Evolutionary conservation across 2,329 filamentous ascomycete genomes (phyloP).

Genomic region (Mariannaea sp.): DNA sequence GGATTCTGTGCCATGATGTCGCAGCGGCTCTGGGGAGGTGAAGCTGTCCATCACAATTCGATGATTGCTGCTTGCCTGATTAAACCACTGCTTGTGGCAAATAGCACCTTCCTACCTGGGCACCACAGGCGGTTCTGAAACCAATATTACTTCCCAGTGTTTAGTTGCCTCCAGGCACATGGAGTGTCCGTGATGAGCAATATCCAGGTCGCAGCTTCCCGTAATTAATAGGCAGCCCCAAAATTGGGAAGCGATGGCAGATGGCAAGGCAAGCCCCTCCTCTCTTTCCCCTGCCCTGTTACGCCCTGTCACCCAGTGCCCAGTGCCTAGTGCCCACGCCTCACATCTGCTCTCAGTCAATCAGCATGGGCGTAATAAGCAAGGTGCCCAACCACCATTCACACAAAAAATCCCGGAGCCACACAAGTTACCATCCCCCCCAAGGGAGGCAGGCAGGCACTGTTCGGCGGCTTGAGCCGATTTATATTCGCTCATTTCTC

Average conservation of each 20-base stretch:
- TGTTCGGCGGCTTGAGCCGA: constrained; percentile 33
- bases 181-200: background rate
- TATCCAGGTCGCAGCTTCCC: background rate
- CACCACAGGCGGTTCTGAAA: constrained; percentile 7
- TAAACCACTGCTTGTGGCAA: background rate
- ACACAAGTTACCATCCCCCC: background rate
- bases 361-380: constrained; percentile 25
- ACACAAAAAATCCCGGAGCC: constrained; percentile 12
- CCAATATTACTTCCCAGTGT: background rate
- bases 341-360: constrained; percentile 18
- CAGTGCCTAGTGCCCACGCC: too few relatives aligned
- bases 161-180: background rate
- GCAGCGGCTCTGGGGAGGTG: constrained; percentile 7
- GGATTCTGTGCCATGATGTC: constrained; percentile 10
- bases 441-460: constrained; percentile 15
- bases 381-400: constrained; percentile 8
- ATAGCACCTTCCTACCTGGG: constrained; percentile 1
- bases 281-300: background rate
- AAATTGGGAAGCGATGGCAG: background rate
- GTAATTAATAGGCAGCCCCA: background rate
- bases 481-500: constrained; percentile 45
- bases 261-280: background rate
- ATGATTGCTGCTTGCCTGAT: constrained; percentile 1
- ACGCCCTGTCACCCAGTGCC: too few relatives aligned
- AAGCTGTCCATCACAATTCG: constrained; percentile 2